Conservation (phyloP, 2,329 filamentous ascomycete species). For the Falciphora oryzae region DNA sequence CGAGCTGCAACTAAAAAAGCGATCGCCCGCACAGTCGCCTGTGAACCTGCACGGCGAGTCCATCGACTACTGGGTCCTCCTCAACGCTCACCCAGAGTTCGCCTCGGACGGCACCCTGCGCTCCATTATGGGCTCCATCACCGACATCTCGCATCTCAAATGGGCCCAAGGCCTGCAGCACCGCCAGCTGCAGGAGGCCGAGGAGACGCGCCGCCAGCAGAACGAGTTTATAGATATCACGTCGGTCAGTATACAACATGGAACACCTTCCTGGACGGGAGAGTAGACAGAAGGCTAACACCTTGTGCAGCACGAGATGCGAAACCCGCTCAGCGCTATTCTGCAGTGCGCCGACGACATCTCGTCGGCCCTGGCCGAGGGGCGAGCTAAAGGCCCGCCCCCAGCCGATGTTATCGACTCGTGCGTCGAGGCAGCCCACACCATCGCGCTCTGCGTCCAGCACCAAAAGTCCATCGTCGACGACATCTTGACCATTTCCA, state of each 20-base stretch:
- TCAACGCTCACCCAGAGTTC: constrained; percentile 29
- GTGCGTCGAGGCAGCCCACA: constrained; percentile 49
- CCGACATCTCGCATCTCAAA: constrained; percentile 38
- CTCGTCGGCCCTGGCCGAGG: constrained; percentile 18
- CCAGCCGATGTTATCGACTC: constrained; percentile 33
- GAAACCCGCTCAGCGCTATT: constrained; percentile 50
- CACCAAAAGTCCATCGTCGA: constrained; percentile 50
- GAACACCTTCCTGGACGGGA: no score
- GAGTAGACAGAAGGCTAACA: no score
- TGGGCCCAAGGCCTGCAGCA: constrained; percentile 34
- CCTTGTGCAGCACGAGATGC: constrained; percentile 35
- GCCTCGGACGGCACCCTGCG: constrained; percentile 27
- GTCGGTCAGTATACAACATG: constrained; percentile 14
- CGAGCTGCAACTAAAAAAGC: constrained; percentile 36
- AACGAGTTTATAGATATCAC: constrained; percentile 51
- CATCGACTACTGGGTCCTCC: constrained; percentile 39
- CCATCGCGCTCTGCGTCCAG: constrained; percentile 49
- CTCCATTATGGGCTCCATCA: constrained; percentile 35
- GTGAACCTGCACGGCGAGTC: constrained; percentile 29
- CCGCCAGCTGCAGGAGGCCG: constrained; percentile 29
- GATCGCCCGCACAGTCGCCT: constrained; percentile 17
- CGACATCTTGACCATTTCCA: constrained; percentile 42
- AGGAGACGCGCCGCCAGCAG: constrained; percentile 40
- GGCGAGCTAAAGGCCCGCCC: constrained; percentile 18
- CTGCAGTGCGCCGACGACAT: constrained; percentile 54